Base-by-base conservation (phyloP, 2,329 filamentous ascomycete genomes). In the Sarocladiaceae sp. region DNA sequence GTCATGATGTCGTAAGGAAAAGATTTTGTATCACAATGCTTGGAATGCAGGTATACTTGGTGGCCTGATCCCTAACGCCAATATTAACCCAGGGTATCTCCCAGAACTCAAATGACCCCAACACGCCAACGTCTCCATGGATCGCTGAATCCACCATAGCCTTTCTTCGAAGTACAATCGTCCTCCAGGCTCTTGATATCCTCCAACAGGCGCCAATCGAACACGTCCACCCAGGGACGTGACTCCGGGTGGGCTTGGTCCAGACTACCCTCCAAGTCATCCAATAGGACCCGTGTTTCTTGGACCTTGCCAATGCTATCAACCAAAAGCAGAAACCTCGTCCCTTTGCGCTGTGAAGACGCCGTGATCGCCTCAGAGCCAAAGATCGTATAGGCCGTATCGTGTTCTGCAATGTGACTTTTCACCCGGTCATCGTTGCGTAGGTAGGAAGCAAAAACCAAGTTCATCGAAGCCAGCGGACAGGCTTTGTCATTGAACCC, bases 171-270 rank as follows among this genome's bases (percentile, higher is more conserved):
- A 4, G 62, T 45, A 4, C 33, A 46, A 2, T 52, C 55, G 33
- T 61, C 58, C 45, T 76, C 71, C 33, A 61, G 46, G 26, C 63
- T 63, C 2, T 58, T 59, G 9, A 75, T 52, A 16, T 66, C 60
- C 24, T 63, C 58, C 37, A 75, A 47, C 4, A 73, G 53, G 4
- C 67, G 60, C 70, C 71, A 75, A 50, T 75, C 70, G 44, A 70
- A 71, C 2, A 73, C 60, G 5, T 60, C 58, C 2, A 72, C 61
- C 58, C 27, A 43, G 18, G 15, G 5, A 6, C 27, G 11, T n/a
- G 3, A 3, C 9, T 3, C 24, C 12, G 23, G 4, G 4, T 12
- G 12, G 15, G 3, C 37, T 19, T 6, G 26, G 19, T 18, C 37
- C 24, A 41, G 23, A 18, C 4, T 27, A 4, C 15, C 4, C 15